A percentile compares a stretch with the other conserved stretches of the same genome.
Conservation (phyloP, 2,329 filamentous ascomycete genomes). For the Raffaelea albimanens region DNA sequence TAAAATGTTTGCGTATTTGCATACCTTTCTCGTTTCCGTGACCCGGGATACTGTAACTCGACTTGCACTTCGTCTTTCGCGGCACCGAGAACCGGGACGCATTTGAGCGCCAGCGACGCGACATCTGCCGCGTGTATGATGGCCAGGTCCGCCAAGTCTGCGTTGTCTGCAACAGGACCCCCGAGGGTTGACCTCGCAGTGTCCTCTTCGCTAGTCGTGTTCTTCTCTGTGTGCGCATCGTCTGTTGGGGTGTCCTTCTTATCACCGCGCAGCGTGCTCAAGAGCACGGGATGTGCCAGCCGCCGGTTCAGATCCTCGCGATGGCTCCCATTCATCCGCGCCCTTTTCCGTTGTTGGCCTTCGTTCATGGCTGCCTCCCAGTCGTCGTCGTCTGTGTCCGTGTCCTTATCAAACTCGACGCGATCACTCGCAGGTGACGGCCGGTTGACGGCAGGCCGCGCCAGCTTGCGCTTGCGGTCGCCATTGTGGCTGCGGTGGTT, state of each 20-base stretch:
- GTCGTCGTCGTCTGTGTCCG: conserved; percentile 39
- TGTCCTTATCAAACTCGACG: conserved; percentile 39
- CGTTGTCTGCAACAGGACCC: no score
- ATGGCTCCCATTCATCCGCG: conserved; percentile 4
- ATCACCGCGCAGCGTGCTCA: conserved; percentile 23
- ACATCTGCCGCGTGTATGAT: conserved; percentile 53
- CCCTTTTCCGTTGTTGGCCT: conserved; percentile 37
- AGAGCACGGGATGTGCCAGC: conserved; percentile 33
- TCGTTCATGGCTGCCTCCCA: conserved; percentile 36
- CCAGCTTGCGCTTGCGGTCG: conserved; percentile 39
- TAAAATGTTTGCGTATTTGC: not conserved
- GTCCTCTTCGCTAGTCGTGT: conserved; percentile 17
- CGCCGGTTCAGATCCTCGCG: conserved; percentile 25
- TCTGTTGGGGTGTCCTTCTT: not conserved
- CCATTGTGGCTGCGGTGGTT: not conserved
- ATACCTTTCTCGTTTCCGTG: conserved; percentile 22
- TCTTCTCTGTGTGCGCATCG: conserved; percentile 29
- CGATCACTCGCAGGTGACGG: conserved; percentile 39
- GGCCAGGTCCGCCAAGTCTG: conserved; percentile 22
- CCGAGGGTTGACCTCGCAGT: no score
- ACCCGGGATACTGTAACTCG: conserved; percentile 75
- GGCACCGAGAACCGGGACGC: conserved; percentile 39
- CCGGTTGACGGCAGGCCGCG: conserved; percentile 17
- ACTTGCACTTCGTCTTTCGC: conserved; percentile 48
- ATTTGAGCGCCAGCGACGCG: conserved; percentile 39